phyloP scores from a whole-genome alignment of 2,329 filamentous ascomycete genomes.

The Pyrenophora tritici-repentis region DNA sequence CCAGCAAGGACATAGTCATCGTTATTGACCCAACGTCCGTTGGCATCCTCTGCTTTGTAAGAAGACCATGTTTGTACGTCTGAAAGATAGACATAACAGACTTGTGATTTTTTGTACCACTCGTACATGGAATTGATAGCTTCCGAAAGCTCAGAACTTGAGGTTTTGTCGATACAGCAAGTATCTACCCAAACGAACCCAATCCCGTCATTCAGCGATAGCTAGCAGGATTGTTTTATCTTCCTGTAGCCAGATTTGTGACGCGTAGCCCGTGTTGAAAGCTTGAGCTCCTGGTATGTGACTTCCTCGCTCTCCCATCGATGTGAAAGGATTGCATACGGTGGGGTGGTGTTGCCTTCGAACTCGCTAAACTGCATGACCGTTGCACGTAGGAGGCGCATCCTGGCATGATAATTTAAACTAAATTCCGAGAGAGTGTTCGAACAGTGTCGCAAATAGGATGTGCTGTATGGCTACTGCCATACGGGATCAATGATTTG shows the following conservation, averaged over 20 bases:
- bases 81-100: neutral
- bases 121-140: neutral
- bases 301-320: neutral
- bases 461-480: no score
- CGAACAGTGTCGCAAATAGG: no score
- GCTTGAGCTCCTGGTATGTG: neutral
- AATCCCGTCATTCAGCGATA: neutral
- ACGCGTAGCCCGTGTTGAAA: neutral
- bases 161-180: neutral
- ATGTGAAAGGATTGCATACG: neutral
- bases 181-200: neutral
- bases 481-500: no score
- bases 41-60: neutral
- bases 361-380: neutral
- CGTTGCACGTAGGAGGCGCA: neutral
- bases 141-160: neutral
- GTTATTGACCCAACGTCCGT: neutral
- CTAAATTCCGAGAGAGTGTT: no score
- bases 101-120: neutral
- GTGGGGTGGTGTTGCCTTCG: neutral
- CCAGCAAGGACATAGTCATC: no score
- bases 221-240: neutral
- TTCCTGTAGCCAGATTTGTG: neutral
- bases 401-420: neutral
- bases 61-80: neutral